Base-by-base conservation (phyloP, 352 stramenopile genomes). In the Phytopythium mirpurense region DNA sequence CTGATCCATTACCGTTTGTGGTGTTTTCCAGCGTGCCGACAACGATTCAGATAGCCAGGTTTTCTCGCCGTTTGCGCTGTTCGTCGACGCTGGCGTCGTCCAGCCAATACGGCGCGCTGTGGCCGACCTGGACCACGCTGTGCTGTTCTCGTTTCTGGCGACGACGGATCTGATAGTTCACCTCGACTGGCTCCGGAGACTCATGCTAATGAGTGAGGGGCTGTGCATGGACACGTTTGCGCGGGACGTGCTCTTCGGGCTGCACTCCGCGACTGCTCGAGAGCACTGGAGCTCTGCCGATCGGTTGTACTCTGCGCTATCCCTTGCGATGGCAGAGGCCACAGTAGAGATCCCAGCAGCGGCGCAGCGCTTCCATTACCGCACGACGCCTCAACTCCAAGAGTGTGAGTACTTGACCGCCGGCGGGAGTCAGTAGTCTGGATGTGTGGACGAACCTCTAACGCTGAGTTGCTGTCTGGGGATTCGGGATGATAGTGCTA, bases 171-270 rank as follows among this genome's bases (percentile, higher is more conserved):
- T 90, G 18, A 53, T 78, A 45, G 52, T 64, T 23, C 77, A 92
- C 44, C 57, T 88, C 12, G 42, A 62, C 26, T 88, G 78, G 78
- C 51, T 90, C 18, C 72, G 74, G 18, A 82, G 70, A 18, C 60
- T 92, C 19, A 72, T 83, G 70, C 65, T 90, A 18, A 90, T 90
- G 78, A 73, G 68, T 19, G 78, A 88, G 63, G 78, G 78, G 3
- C 59, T 89, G 9, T 88, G 76, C 36, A 86, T 88, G 65, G 67
- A 82, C 43, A 85, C 88, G 26, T 86, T 92, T 26, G 65, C 67
- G 21, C 77, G 73, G 1, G 78, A 92, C 49, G 63, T 92, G 1
- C 56, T 84, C 27, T 41, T 40, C 14, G 65, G 71, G 27, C 53
- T 88, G 27, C 59, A 57, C n/a, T 80, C 73, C 4, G n/a, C 59